Evolutionary conservation across 139 green algal species (phyloP).

Genomic region (Picochlorum sp.): DNA sequence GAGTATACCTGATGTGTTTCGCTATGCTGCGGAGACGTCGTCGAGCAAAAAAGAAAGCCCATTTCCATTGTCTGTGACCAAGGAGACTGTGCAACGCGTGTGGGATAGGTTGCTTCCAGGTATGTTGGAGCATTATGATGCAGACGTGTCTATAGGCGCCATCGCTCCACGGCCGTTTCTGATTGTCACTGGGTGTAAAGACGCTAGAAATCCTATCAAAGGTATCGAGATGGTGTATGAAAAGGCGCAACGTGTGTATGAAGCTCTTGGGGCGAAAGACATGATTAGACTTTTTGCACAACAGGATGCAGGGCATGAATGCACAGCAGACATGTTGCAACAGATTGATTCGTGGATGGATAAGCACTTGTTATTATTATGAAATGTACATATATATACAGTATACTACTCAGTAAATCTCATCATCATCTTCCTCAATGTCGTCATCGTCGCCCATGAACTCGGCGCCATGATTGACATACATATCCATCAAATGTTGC

Average conservation of each 20-base stretch:
- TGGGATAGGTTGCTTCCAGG: constrained; percentile 24
- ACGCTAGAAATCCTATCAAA: constrained; percentile 37
- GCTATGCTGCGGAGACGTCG: constrained; percentile 26
- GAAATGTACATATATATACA: too few species aligned
- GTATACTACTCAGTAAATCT: too few species aligned
- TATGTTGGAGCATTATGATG: constrained; percentile 34
- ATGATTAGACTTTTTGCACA: constrained; percentile 21
- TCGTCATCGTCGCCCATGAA: too few species aligned
- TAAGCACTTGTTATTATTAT: not conserved
- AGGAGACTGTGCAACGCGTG: constrained; percentile 20
- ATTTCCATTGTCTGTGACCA: not conserved
- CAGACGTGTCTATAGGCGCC: constrained; percentile 28
- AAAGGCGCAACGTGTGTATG: constrained; percentile 8
- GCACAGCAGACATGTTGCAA: constrained; percentile 2
- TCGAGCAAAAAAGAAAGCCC: not conserved
- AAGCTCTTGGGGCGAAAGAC: not conserved
- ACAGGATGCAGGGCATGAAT: constrained; percentile 15
- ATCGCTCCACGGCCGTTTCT: constrained; percentile 50
- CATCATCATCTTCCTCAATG: too few species aligned
- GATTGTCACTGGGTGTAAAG: constrained; percentile 39
- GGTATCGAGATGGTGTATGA: constrained; percentile 17
- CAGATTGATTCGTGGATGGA: constrained; percentile 1
- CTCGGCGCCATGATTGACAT: too few species aligned
- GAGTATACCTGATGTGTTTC: constrained; percentile 41
- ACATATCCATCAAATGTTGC: too few species aligned